Conservation (phyloP, 1,284 basidiomycete species). For the Irpex sp. region DNA sequence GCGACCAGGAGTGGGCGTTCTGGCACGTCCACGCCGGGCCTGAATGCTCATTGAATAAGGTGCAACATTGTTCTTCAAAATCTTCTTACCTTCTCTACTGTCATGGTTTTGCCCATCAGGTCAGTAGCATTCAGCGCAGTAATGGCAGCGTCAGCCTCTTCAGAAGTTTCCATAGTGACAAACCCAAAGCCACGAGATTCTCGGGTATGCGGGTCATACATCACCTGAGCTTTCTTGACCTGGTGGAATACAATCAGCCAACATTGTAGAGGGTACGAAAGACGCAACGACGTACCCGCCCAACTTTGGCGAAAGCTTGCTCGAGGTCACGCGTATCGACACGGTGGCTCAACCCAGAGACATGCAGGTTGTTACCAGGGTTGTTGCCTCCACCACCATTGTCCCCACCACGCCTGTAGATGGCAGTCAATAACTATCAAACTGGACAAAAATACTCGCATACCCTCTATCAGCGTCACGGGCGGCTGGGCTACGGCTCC, state of each 20-base stretch:
- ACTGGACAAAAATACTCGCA: conserved; percentile 22
- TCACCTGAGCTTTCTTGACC: conserved; percentile 89
- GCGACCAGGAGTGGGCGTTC: conserved; percentile 92
- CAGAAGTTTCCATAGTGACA: conserved; percentile 87
- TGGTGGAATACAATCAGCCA: conserved; percentile 22
- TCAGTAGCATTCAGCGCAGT: conserved; percentile 81
- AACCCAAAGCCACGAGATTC: conserved; percentile 98
- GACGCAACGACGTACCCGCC: conserved; percentile 60
- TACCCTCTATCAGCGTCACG: conserved; percentile 53
- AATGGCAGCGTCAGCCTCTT: conserved; percentile 90
- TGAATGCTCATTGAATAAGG: conserved; percentile 27
- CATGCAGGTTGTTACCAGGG: conserved; percentile 96
- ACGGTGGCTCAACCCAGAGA: conserved; percentile 79
- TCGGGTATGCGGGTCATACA: conserved; percentile 95
- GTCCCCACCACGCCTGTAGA: conserved; percentile 16
- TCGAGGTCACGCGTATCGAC: conserved; percentile 89
- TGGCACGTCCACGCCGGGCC: conserved; percentile 91
- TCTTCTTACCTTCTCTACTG: conserved; percentile 75
- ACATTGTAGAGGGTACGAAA: conserved; percentile 1
- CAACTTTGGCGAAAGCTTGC: conserved; percentile 84
- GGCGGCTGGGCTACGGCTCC: conserved; percentile 64
- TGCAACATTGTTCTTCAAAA: conserved; percentile 2
- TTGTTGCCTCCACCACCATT: conserved; percentile 49
- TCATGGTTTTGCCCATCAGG: conserved; percentile 81
- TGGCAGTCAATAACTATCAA: conserved; percentile 12